Evolutionary conservation across 2,329 filamentous ascomycete species (phyloP).

Genomic region (Neonectria sp.): DNA sequence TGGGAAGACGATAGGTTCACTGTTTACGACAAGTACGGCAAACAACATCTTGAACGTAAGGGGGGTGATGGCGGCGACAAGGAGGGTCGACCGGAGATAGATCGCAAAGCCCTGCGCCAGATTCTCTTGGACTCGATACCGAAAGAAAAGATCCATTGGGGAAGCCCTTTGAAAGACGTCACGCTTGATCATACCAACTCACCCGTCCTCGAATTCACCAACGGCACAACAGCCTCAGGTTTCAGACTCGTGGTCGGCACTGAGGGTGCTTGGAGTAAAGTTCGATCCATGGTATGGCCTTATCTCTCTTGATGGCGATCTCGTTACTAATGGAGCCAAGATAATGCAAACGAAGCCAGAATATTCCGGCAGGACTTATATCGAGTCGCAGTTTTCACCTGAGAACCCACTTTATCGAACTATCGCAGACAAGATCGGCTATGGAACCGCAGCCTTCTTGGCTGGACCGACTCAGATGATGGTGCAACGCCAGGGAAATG

Average conservation of each 20-base stretch:
- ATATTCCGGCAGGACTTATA: background rate
- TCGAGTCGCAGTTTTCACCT: background rate
- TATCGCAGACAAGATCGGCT: background rate
- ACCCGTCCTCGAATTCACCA: background rate
- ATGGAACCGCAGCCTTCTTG: background rate
- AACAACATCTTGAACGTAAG: too few species aligned
- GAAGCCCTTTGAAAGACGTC: background rate
- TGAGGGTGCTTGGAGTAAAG: too few species aligned
- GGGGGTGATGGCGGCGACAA: too few species aligned
- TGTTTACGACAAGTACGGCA: too few species aligned
- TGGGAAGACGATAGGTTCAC: too few species aligned
- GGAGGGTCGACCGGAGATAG: background rate
- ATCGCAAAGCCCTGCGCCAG: background rate
- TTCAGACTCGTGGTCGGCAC: too few species aligned
- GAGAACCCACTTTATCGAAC: background rate
- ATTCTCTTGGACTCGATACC: constrained; percentile 2
- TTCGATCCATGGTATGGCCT: background rate
- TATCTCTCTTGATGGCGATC: background rate
- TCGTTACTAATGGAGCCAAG: background rate
- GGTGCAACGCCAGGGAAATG: background rate
- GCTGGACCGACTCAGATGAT: background rate
- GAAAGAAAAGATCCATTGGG: background rate
- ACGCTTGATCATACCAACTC: background rate
- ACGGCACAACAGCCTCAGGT: background rate
- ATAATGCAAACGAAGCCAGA: background rate